Conservation (phyloP, 23 red algal genomes). For the Gracilaria domingensis region DNA sequence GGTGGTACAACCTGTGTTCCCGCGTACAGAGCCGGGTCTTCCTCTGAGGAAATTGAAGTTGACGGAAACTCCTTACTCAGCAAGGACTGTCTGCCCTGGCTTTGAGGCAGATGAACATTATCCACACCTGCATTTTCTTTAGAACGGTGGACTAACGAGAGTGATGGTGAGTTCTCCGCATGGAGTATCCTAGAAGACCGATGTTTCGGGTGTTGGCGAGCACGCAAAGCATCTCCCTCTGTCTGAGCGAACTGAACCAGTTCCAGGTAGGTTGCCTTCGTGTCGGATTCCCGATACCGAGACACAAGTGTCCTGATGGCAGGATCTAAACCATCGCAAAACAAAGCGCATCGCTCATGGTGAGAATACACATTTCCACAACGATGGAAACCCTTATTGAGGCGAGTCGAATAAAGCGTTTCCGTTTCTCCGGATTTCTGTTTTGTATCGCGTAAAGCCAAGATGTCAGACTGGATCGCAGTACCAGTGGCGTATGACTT, state of each 20-base stretch:
- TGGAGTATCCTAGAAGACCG: too few species aligned
- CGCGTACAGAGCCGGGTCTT: too few species aligned
- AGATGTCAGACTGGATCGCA: background rate
- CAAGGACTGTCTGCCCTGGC: too few species aligned
- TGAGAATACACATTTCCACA: background rate
- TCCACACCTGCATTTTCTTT: too few species aligned
- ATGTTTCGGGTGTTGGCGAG: too few species aligned
- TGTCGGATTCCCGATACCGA: background rate
- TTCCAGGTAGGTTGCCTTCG: background rate
- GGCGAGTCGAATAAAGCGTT: background rate
- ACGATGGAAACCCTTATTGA: background rate
- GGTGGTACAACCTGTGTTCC: too few species aligned
- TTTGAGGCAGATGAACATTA: too few species aligned
- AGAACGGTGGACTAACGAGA: too few species aligned
- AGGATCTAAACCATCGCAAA: background rate
- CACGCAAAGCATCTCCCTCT: background rate
- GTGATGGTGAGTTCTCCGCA: too few species aligned
- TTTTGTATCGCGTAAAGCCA: background rate
- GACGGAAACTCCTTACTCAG: too few species aligned
- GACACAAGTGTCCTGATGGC: background rate
- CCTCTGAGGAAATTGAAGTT: too few species aligned
- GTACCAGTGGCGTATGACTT: background rate
- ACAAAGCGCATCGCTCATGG: background rate
- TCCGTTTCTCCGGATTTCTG: background rate
- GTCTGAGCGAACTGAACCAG: background rate